Conservation (phyloP, 495 filamentous ascomycete genomes). For the Aspergillus avenaceus region DNA sequence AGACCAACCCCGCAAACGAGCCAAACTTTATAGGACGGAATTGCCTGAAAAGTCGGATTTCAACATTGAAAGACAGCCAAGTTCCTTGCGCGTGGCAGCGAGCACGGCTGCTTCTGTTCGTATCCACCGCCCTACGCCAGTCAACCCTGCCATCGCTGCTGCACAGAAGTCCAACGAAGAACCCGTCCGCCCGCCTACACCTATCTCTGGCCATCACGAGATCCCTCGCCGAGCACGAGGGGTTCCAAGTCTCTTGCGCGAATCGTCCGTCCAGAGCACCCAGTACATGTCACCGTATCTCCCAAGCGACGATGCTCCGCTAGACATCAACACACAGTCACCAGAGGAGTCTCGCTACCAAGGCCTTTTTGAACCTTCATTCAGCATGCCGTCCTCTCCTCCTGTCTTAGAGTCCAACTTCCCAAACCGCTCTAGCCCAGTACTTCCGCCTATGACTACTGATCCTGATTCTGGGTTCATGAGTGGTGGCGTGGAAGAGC, state of each 20-base stretch:
- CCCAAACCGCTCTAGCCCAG: slow-evolving; percentile 65
- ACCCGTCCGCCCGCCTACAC: slow-evolving; percentile 76
- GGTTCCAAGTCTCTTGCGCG: slow-evolving; percentile 36
- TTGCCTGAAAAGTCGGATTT: slow-evolving; percentile 65
- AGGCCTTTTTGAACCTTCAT: slow-evolving; percentile 43
- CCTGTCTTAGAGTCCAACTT: slow-evolving; percentile 60
- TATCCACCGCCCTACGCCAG: slow-evolving; percentile 71
- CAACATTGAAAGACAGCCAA: slow-evolving; percentile 59
- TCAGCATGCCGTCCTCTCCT: slow-evolving; percentile 73
- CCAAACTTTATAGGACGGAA: slow-evolving; percentile 65
- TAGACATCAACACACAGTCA: slow-evolving; percentile 31
- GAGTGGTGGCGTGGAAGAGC: slow-evolving; percentile 66
- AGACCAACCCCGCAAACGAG: slow-evolving; percentile 65
- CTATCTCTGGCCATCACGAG: slow-evolving; percentile 52
- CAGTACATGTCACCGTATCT: slow-evolving; percentile 47
- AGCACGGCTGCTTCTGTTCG: slow-evolving; percentile 84
- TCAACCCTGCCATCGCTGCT: slow-evolving; percentile 48
- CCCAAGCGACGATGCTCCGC: slow-evolving; percentile 32
- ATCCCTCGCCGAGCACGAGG: slow-evolving; percentile 28
- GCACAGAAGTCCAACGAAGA: slow-evolving; percentile 62
- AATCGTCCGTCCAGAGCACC: slow-evolving; percentile 37
- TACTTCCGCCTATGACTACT: slow-evolving; percentile 59
- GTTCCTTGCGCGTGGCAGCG: slow-evolving; percentile 81
- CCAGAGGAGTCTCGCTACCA: slow-evolving; percentile 47
- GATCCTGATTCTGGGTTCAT: slow-evolving; percentile 75